Evolutionary conservation across 352 stramenopile genomes (phyloP).

Genomic region (Phytophthora kernoviae): DNA sequence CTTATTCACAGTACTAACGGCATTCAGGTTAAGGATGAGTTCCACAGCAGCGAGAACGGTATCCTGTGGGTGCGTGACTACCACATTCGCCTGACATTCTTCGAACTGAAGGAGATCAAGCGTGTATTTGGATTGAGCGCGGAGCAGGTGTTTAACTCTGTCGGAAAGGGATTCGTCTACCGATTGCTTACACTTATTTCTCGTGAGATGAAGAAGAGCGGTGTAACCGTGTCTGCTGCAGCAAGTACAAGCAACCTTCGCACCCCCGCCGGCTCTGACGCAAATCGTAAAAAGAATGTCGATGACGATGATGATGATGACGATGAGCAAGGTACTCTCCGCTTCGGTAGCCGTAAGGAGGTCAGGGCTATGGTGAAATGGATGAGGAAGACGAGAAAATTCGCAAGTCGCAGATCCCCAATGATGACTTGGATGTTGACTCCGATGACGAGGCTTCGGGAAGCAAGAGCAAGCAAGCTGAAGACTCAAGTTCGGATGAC

Average conservation of each 20-base stretch:
- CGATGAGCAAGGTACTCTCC: conserved; percentile 88
- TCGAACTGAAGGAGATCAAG: conserved; percentile 94
- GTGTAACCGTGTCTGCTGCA: conserved; percentile 56
- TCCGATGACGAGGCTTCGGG: conserved; percentile 49
- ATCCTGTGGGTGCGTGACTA: conserved; percentile 97
- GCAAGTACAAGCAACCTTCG: conserved; percentile 56
- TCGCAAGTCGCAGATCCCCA: conserved; percentile 53
- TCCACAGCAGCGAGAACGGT: conserved; percentile 89
- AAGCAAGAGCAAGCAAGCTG: conserved; percentile 39
- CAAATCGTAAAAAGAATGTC: conserved; percentile 54
- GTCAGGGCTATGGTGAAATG: conserved; percentile 90
- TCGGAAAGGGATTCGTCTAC: conserved; percentile 90
- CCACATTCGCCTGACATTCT: conserved; percentile 95
- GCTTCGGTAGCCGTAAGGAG: conserved; percentile 81
- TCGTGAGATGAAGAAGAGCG: conserved; percentile 93
- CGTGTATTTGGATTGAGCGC: conserved; percentile 95
- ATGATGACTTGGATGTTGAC: conserved; percentile 70
- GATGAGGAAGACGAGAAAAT: conserved; percentile 95
- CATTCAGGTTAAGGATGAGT: conserved; percentile 92
- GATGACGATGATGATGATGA: conserved; percentile 89
- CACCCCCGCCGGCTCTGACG: conserved; percentile 23
- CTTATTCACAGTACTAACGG: conserved; percentile 93
- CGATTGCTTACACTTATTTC: conserved; percentile 96
- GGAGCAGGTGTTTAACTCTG: conserved; percentile 91
- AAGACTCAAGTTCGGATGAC: conserved; percentile 34